Evolutionary conservation across 306 rosid species (phyloP), one percentile per base, ranked within the genome.

Genomic region (Citrullus amarus): DNA sequence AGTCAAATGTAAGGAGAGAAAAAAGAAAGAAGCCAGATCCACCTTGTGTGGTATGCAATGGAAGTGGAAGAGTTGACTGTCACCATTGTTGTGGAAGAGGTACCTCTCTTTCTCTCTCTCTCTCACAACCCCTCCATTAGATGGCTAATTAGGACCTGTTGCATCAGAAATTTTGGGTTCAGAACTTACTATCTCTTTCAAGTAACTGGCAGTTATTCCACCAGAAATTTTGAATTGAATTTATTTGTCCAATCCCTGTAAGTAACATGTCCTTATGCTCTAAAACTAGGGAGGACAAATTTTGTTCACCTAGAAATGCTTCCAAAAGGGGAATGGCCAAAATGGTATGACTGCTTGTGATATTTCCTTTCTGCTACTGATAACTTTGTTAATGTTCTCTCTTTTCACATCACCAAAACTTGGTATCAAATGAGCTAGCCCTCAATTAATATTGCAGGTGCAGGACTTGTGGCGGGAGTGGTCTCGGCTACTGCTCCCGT

Each of bases 241-340:
- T 46, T 71, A 15, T 71, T 71, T 48, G 5, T 71, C 18, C 38
- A 25, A 1, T 14, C 61, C 61, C 58, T 72, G 15, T 28, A 6
- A 46, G 38, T 73, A 57, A 79, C 67, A 43, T 9, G 22, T 53
- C 34, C 68, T n/a, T 79, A 11, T 79, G 28, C 48, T 76, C 16
- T 66, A 28, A 48, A 77, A 66, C 65, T 44, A 88, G 98, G 97
- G 71, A 88, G 98, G 90, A 92, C 90, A 55, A 95, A 92, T 75
- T 80, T 39, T 76, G 86, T 84, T 66, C 85, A 88, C 63, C 62
- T 89, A 67, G 85, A 84, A 85, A 86, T 95, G 91, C 97, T 95
- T 48, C 96, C 97, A 3, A 88, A 91, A 84, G 97, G 98, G 13
- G 91, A 95, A 81, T 95, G 98, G 98, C 98, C 98, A 39, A 86